phyloP scores from a whole-genome alignment of 2,329 filamentous ascomycete species.

The Cladosporium sp. region DNA sequence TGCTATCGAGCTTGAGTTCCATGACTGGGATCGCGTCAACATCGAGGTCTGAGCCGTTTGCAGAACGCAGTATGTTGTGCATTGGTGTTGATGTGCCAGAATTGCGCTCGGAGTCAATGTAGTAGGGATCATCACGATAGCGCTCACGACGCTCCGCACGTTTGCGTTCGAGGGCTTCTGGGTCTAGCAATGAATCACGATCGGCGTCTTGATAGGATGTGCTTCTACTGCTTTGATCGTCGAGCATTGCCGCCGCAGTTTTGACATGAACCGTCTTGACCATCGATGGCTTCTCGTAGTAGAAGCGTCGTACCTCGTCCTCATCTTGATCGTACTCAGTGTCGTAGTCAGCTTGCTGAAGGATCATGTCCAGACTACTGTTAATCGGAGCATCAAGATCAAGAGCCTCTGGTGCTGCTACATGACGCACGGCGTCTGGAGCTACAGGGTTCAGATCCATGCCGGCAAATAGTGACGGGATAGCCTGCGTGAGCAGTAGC shows the following conservation, averaged over 20 bases:
- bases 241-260: slow-evolving; percentile 42
- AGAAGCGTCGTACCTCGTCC: slow-evolving; percentile 44
- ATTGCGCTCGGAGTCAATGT: slow-evolving; percentile 57
- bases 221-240: slow-evolving; percentile 24
- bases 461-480: slow-evolving; percentile 80
- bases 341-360: slow-evolving; percentile 51
- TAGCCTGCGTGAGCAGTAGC: slow-evolving; percentile 80
- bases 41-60: slow-evolving; percentile 75
- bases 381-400: slow-evolving; percentile 83
- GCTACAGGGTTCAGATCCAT: slow-evolving; percentile 92
- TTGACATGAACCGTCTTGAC: slow-evolving; percentile 19
- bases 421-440: slow-evolving; percentile 73
- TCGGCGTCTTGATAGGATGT: slow-evolving; percentile 41
- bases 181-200: slow-evolving; percentile 56
- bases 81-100: slow-evolving; percentile 70
- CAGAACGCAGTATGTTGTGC: slow-evolving; percentile 64
- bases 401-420: slow-evolving; percentile 70
- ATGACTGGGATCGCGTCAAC: slow-evolving; percentile 96
- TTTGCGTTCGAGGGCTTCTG: slow-evolving; percentile 68
- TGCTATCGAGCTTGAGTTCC: slow-evolving; percentile 69
- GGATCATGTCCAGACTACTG: slow-evolving; percentile 61
- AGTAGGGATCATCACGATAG: slow-evolving; percentile 92
- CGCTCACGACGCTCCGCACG: slow-evolving; percentile 74
- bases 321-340: slow-evolving; percentile 37
- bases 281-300: slow-evolving; percentile 38